Percentiles rank a stretch among this genome's conserved stretches.
phyloP scores from a whole-genome alignment of 1,284 basidiomycete genomes.

The Microstroma glucosiphilum region DNA sequence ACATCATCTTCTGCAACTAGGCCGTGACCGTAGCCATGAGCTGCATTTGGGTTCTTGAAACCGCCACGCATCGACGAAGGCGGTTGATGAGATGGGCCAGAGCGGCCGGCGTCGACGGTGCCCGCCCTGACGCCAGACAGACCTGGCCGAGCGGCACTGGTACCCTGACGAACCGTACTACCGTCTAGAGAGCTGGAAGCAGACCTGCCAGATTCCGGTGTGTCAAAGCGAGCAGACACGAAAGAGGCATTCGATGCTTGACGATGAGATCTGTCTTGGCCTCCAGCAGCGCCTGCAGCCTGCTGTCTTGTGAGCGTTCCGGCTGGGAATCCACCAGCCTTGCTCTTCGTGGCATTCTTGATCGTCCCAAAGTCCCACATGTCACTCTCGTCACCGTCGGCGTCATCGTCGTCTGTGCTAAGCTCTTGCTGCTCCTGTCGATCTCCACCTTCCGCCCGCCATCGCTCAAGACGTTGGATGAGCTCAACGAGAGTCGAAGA shows the following conservation, averaged over 20 bases:
- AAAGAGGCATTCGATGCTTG: not conserved
- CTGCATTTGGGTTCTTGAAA: no score
- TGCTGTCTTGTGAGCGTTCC: slow-evolving; percentile 11
- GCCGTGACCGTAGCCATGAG: no score
- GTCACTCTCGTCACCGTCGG: slow-evolving; percentile 32
- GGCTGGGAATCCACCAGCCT: slow-evolving; percentile 8
- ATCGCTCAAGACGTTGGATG: slow-evolving; percentile 86
- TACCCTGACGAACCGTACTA: slow-evolving; percentile 33
- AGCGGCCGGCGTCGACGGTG: no score
- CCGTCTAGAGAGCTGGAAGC: slow-evolving; percentile 27
- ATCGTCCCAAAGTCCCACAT: slow-evolving; percentile 46
- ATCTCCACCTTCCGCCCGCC: slow-evolving; percentile 65
- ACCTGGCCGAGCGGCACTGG: not conserved
- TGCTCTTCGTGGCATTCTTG: slow-evolving; percentile 21
- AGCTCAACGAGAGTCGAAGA: slow-evolving; percentile 87
- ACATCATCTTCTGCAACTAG: no score
- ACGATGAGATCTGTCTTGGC: not conserved
- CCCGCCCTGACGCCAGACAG: not conserved
- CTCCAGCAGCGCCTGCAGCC: not conserved
- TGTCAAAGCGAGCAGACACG: slow-evolving; percentile 21
- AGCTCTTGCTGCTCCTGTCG: slow-evolving; percentile 34
- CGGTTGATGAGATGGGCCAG: no score
- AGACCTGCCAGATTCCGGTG: slow-evolving; percentile 23
- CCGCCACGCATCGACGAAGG: no score
- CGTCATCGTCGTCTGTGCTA: slow-evolving; percentile 31